Evolutionary conservation across 2,329 filamentous ascomycete species (phyloP).

Genomic region (Hymenoscyphus occultus): DNA sequence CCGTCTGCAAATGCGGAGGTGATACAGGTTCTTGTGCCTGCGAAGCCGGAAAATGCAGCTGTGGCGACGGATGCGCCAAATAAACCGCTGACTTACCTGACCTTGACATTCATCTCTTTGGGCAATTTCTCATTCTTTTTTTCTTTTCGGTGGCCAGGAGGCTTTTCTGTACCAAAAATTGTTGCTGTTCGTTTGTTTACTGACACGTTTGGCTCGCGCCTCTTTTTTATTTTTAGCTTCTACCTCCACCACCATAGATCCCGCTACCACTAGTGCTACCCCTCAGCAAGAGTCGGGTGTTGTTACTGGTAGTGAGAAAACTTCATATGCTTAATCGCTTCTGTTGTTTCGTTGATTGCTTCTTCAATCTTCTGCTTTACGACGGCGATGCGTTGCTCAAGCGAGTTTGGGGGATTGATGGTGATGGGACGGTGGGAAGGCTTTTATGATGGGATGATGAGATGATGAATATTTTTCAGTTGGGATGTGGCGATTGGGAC

Average conservation of each 20-base stretch:
- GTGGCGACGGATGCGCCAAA: slow-evolving; percentile 30
- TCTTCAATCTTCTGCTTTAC: neutral
- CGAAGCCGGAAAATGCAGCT: slow-evolving; percentile 36
- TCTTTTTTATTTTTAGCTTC: slow-evolving; percentile 22
- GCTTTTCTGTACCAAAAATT: neutral
- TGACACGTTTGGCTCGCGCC: slow-evolving; percentile 25
- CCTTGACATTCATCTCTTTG: neutral
- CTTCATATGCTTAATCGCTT: slow-evolving; percentile 24
- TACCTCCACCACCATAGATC: slow-evolving; percentile 22
- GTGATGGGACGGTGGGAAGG: neutral
- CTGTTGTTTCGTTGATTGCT: neutral
- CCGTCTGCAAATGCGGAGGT: slow-evolving; percentile 40
- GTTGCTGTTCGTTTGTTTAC: slow-evolving; percentile 12
- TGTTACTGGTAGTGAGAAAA: slow-evolving; percentile 33
- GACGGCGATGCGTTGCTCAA: neutral
- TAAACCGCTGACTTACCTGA: neutral
- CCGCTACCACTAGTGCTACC: slow-evolving; percentile 21
- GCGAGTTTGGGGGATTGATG: slow-evolving; percentile 6
- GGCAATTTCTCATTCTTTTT: neutral
- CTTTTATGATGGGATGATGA: neutral
- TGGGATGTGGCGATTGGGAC: neutral
- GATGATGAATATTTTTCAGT: neutral
- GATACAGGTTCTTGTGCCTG: slow-evolving; percentile 38
- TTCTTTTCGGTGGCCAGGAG: neutral
- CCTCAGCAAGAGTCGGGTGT: slow-evolving; percentile 20